Conservation (phyloP, 805 yeast species). For the Tanozyma kutaoensis region DNA sequence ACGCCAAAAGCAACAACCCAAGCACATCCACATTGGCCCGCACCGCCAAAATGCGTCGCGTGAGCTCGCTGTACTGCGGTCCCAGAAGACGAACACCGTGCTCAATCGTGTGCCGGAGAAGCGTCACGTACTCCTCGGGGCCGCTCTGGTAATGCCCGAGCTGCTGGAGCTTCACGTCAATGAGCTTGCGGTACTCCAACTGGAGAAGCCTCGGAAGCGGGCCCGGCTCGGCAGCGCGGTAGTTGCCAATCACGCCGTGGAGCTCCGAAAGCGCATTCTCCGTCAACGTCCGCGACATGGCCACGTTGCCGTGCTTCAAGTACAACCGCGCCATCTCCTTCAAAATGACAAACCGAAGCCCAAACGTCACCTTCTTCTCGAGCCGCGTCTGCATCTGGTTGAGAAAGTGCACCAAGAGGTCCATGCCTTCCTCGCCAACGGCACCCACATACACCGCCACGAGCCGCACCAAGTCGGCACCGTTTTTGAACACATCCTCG, state of each 20-base stretch:
- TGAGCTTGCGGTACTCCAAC: constrained; percentile 6
- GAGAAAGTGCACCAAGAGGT: constrained; percentile 16
- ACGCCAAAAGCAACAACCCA: constrained; percentile 7
- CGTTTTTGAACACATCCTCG: constrained; percentile 5
- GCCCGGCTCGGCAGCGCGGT: constrained; percentile 1
- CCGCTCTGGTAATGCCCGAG: constrained; percentile 1
- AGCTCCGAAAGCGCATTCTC: constrained; percentile 14
- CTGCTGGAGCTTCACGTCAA: constrained; percentile 7
- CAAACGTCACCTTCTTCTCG: constrained; percentile 9
- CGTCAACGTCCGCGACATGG: constrained; percentile 11
- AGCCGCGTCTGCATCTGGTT: constrained; percentile 11
- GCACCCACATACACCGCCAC: constrained; percentile 9
- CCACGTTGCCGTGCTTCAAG: constrained; percentile 9
- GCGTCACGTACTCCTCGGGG: constrained; percentile 3
- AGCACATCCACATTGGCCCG: neutral
- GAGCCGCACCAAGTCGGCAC: constrained; percentile 12
- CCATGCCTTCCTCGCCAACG: constrained; percentile 6
- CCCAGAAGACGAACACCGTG: constrained; percentile 8
- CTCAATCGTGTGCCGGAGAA: constrained; percentile 2
- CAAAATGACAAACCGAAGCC: constrained; percentile 12
- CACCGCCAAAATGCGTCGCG: constrained; percentile 2
- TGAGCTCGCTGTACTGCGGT: constrained; percentile 7
- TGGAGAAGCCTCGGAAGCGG: constrained; percentile 9
- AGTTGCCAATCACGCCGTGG: constrained; percentile 5
- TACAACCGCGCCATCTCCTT: constrained; percentile 17